phyloP scores from a whole-genome alignment of 108 stramenopile genomes.

The Pseudonitzschia multistriata region DNA sequence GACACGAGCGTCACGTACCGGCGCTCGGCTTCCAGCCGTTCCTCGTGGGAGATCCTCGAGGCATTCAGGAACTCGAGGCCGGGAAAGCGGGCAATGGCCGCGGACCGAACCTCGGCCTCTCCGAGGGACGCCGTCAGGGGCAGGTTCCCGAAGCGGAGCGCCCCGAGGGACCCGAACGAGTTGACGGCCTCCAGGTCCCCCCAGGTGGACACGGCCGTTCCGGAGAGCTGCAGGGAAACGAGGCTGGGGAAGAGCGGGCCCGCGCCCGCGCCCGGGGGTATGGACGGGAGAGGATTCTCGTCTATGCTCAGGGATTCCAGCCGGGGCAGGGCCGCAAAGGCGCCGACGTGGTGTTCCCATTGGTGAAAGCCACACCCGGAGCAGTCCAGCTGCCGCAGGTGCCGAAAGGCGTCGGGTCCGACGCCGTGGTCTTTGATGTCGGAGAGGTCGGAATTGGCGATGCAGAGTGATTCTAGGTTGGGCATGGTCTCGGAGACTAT shows the following conservation, averaged over 20 bases:
- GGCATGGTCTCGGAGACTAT: slow-evolving; percentile 61
- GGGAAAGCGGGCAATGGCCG: slow-evolving; percentile 75
- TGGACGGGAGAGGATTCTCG: slow-evolving; percentile 60
- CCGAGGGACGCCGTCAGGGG: slow-evolving; percentile 72
- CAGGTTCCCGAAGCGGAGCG: slow-evolving; percentile 63
- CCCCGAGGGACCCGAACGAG: slow-evolving; percentile 39
- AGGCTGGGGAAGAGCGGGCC: slow-evolving; percentile 40
- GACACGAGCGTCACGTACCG: slow-evolving; percentile 58
- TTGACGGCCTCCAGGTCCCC: slow-evolving; percentile 59
- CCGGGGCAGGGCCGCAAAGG: slow-evolving; percentile 48
- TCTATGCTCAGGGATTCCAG: slow-evolving; percentile 76
- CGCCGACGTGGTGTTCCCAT: slow-evolving; percentile 56
- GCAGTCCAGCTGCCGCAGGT: slow-evolving; percentile 63
- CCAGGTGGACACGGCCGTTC: slow-evolving; percentile 65
- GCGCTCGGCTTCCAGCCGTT: slow-evolving; percentile 80
- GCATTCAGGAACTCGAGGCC: slow-evolving; percentile 67
- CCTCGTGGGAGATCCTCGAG: slow-evolving; percentile 55
- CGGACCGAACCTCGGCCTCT: slow-evolving; percentile 68
- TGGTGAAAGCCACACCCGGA: slow-evolving; percentile 65
- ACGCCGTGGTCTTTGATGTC: slow-evolving; percentile 39
- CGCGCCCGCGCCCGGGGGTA: slow-evolving; percentile 16
- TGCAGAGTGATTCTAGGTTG: slow-evolving; percentile 70
- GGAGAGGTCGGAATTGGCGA: slow-evolving; percentile 62
- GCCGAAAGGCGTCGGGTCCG: slow-evolving; percentile 34
- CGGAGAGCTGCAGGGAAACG: slow-evolving; percentile 61